A percentile compares a stretch with the other conserved stretches of the same genome.
phyloP scores from a whole-genome alignment of 768 basidiomycete genomes.

The Tephrocybe sp. region DNA sequence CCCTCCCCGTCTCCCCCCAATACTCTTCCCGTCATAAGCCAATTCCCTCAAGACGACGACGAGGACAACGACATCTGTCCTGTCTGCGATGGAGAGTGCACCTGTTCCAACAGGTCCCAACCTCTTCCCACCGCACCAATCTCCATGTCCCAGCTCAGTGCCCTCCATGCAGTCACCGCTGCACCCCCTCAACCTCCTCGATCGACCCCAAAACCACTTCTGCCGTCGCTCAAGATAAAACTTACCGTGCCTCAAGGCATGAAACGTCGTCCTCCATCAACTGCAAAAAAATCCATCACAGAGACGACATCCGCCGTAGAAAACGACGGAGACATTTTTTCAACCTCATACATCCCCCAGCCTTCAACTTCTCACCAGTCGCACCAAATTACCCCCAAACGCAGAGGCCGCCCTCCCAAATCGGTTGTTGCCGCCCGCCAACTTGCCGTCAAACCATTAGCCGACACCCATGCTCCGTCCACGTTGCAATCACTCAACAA shows the following conservation, averaged over 20 bases:
- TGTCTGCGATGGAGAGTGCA: constrained; percentile 89
- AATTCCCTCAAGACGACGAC: constrained; percentile 50
- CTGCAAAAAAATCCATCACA: constrained; percentile 24
- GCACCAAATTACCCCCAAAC: constrained; percentile 35
- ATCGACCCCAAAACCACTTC: constrained; percentile 21
- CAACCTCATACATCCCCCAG: constrained; percentile 11
- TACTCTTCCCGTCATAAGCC: constrained; percentile 52
- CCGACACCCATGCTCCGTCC: constrained; percentile 14
- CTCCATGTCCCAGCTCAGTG: constrained; percentile 38
- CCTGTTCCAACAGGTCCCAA: constrained; percentile 57
- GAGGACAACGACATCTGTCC: constrained; percentile 89
- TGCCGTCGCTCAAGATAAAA: constrained; percentile 67
- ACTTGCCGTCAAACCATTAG: constrained; percentile 18
- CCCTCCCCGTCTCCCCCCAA: constrained; percentile 65
- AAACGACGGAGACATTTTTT: constrained; percentile 33
- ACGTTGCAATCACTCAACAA: constrained; percentile 21
- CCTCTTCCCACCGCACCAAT: constrained; percentile 26
- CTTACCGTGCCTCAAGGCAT: constrained; percentile 63
- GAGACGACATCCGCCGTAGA: constrained; percentile 41
- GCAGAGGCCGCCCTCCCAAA: constrained; percentile 61
- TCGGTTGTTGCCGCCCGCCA: constrained; percentile 35
- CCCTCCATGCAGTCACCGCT: constrained; percentile 36
- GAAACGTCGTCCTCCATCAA: constrained; percentile 32
- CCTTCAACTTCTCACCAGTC: constrained; percentile 17
- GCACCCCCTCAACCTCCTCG: constrained; percentile 25